A percentile compares a stretch with the other conserved stretches of the same genome.
These are phyloP conservation scores for Cercospora sp. DNA, from an alignment of 2,329 filamentous ascomycete species.

Conservation along the genomic window DNA sequence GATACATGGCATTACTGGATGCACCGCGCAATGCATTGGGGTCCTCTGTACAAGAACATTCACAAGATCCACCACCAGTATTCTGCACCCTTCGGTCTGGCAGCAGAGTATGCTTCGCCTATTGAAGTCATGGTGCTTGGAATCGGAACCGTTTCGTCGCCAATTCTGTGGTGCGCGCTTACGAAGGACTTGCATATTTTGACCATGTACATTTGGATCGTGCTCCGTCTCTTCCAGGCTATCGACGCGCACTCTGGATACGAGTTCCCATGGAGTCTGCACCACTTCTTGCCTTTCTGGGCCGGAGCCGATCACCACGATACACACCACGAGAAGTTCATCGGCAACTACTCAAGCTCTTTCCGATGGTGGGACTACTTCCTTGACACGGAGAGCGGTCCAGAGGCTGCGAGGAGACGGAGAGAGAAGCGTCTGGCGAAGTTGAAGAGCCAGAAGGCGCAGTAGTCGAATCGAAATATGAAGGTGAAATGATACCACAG, in stretches of 20 bases:
- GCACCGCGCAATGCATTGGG: constrained; percentile 90
- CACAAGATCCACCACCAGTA: constrained; percentile 99
- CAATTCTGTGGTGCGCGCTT: constrained; percentile 78
- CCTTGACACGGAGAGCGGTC: constrained; percentile 88
- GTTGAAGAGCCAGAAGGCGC: constrained; percentile 59
- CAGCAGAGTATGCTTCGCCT: constrained; percentile 95
- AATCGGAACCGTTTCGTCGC: constrained; percentile 77
- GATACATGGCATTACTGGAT: constrained; percentile 99
- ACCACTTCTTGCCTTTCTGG: constrained; percentile 97
- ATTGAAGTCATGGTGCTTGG: constrained; percentile 96
- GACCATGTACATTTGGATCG: constrained; percentile 98
- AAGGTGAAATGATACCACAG: neutral
- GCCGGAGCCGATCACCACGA: constrained; percentile 96
- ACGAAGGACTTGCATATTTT: constrained; percentile 88
- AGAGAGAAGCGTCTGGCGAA: constrained; percentile 74
- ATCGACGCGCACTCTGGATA: constrained; percentile 98
- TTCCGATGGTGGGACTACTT: constrained; percentile 99
- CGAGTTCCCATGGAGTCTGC: constrained; percentile 96
- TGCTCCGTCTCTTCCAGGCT: constrained; percentile 89
- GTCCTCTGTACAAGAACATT: constrained; percentile 90
- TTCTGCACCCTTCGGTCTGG: constrained; percentile 92
- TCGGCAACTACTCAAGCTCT: constrained; percentile 95
- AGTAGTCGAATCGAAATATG: neutral
- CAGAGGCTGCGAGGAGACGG: constrained; percentile 80
- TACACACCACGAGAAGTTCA: constrained; percentile 95